Evolutionary conservation across 768 basidiomycete genomes (phyloP).

Genomic region (Nevesoporus exiguus): DNA sequence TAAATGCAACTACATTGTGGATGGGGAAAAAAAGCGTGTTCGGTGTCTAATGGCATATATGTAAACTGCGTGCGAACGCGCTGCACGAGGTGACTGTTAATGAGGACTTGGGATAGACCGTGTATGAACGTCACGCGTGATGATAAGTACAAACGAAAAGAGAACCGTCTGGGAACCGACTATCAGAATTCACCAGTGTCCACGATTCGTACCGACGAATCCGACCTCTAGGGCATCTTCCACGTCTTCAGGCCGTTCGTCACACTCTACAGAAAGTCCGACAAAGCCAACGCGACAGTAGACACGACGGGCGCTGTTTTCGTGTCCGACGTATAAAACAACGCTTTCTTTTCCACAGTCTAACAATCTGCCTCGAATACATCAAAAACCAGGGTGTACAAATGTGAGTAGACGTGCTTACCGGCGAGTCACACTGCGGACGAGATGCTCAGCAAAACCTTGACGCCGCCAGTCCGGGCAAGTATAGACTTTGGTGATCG

Average conservation of each 20-base stretch:
- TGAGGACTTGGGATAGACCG: neutral
- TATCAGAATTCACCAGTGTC: slow-evolving; percentile 45
- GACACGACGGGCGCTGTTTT: slow-evolving; percentile 48
- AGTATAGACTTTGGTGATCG: slow-evolving; percentile 60
- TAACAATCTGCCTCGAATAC: slow-evolving; percentile 31
- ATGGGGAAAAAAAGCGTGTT: neutral
- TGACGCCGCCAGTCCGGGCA: slow-evolving; percentile 40
- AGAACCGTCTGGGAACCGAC: neutral
- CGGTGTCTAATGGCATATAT: neutral
- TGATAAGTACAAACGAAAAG: neutral
- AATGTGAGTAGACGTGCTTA: slow-evolving; percentile 23
- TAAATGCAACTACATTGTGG: neutral
- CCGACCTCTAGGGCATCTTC: slow-evolving; percentile 55
- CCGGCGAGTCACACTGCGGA: slow-evolving; percentile 44
- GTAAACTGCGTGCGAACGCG: neutral
- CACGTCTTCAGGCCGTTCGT: slow-evolving; percentile 36
- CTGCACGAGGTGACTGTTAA: neutral
- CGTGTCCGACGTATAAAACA: slow-evolving; percentile 52
- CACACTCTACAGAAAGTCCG: slow-evolving; percentile 37
- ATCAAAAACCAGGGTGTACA: neutral
- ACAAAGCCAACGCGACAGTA: slow-evolving; percentile 54
- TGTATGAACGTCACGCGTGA: neutral
- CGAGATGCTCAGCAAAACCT: slow-evolving; percentile 52
- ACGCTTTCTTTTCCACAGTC: slow-evolving; percentile 45
- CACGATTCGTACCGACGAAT: slow-evolving; percentile 43